Conservation (phyloP, 2,329 filamentous ascomycete genomes). For the Xylariaceae sp. region DNA sequence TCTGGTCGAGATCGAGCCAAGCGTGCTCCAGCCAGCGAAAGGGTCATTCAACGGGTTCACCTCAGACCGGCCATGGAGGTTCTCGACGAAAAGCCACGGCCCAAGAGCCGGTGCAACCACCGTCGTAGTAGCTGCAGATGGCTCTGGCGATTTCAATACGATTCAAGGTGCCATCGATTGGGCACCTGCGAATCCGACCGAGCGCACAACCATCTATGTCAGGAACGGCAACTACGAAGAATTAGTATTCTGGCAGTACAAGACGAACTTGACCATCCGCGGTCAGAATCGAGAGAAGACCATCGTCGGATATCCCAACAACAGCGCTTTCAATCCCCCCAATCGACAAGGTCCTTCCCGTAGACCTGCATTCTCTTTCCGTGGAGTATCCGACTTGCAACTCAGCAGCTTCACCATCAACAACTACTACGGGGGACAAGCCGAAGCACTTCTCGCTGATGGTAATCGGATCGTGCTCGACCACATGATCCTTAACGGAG, state of each 20-base stretch:
- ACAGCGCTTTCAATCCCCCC: slow-evolving; percentile 14
- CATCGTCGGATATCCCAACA: slow-evolving; percentile 14
- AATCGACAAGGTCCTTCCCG: slow-evolving; percentile 11
- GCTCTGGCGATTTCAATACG: slow-evolving; percentile 12
- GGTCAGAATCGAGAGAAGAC: slow-evolving; percentile 6
- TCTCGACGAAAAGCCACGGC: slow-evolving; percentile 8
- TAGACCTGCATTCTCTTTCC: slow-evolving; percentile 12
- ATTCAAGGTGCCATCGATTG: slow-evolving; percentile 14
- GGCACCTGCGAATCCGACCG: slow-evolving; percentile 9
- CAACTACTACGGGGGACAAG: slow-evolving; percentile 11
- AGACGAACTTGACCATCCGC: slow-evolving; percentile 9
- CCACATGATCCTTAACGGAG: slow-evolving; percentile 8
- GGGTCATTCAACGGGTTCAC: slow-evolving; percentile 11
- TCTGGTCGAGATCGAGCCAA: slow-evolving; percentile 9
- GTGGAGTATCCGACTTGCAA: slow-evolving; percentile 8
- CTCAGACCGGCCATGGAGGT: slow-evolving; percentile 6
- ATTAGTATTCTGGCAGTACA: slow-evolving; percentile 14
- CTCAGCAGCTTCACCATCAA: slow-evolving; percentile 10
- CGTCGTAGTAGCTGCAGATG: slow-evolving; percentile 9
- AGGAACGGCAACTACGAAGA: slow-evolving; percentile 13
- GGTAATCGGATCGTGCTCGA: slow-evolving; percentile 5
- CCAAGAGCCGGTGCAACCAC: slow-evolving; percentile 2
- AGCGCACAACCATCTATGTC: slow-evolving; percentile 11
- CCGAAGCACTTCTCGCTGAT: slow-evolving; percentile 8
- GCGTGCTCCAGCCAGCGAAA: not conserved